phyloP scores from a whole-genome alignment of 2,329 filamentous ascomycete species.

The Pseudogymnoascus pannorum region DNA sequence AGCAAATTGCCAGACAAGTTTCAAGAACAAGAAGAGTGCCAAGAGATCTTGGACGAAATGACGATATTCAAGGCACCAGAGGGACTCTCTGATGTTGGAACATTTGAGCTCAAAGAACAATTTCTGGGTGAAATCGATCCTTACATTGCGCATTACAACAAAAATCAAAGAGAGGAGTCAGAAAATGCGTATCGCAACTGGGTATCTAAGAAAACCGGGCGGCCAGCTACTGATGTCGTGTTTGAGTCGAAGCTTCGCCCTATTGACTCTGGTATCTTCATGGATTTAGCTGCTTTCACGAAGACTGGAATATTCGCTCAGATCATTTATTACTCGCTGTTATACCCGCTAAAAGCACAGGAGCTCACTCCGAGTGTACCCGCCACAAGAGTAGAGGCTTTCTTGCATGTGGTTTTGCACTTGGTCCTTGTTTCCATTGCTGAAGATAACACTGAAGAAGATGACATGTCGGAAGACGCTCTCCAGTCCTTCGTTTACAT shows the following conservation, averaged over 20 bases:
- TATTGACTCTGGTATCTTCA: constrained; percentile 71
- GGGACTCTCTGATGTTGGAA: constrained; percentile 84
- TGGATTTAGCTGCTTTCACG: constrained; percentile 70
- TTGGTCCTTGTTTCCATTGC: constrained; percentile 76
- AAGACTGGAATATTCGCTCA: constrained; percentile 80
- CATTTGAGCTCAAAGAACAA: constrained; percentile 83
- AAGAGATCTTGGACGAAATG: constrained; percentile 76
- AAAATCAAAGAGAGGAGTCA: constrained; percentile 93
- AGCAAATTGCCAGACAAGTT: constrained; percentile 81
- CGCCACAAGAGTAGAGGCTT: constrained; percentile 77
- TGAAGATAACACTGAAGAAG: constrained; percentile 64
- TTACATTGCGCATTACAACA: constrained; percentile 91
- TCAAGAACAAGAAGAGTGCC: constrained; percentile 82
- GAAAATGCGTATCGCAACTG: constrained; percentile 82
- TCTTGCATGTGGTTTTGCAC: constrained; percentile 85
- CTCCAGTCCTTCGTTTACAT: constrained; percentile 64
- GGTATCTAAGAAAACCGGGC: constrained; percentile 81
- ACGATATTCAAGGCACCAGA: constrained; percentile 85
- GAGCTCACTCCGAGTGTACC: constrained; percentile 68
- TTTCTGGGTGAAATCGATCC: constrained; percentile 87
- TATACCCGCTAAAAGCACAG: constrained; percentile 68
- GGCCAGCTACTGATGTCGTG: constrained; percentile 73
- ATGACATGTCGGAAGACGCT: constrained; percentile 39
- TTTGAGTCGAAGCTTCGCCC: constrained; percentile 79
- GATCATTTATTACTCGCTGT: constrained; percentile 78